Percentiles rank a stretch among this genome's conserved stretches.
Conservation (phyloP, 331 rosid genomes). For the Prunus yedoensis region DNA sequence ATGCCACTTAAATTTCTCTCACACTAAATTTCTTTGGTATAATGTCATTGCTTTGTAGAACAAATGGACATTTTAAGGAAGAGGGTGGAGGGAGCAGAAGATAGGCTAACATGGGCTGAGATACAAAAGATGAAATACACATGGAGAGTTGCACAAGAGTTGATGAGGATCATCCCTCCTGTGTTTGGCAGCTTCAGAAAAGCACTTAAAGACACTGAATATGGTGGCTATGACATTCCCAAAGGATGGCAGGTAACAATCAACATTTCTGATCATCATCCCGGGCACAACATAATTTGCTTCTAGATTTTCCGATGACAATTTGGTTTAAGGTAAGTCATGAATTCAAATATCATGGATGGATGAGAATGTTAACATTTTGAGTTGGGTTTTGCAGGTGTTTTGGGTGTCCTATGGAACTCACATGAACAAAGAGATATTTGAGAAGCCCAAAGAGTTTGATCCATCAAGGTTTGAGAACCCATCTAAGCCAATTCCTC, state of each 20-base stretch:
- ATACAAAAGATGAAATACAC: slow-evolving; percentile 55
- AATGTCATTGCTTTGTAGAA: slow-evolving; percentile 15
- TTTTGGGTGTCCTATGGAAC: slow-evolving; percentile 46
- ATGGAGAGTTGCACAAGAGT: slow-evolving; percentile 50
- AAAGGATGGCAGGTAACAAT: slow-evolving; percentile 51
- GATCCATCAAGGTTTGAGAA: slow-evolving; percentile 50
- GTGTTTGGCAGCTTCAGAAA: slow-evolving; percentile 46
- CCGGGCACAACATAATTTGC: not conserved
- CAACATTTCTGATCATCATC: not conserved
- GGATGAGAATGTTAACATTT: not conserved
- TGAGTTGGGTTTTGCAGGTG: slow-evolving; percentile 26
- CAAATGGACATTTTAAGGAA: slow-evolving; percentile 43
- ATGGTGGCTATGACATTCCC: slow-evolving; percentile 48
- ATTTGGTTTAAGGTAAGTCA: not conserved
- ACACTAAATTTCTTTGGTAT: not conserved
- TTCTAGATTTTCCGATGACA: not conserved
- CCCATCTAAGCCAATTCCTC: slow-evolving; percentile 42
- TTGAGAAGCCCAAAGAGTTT: slow-evolving; percentile 39
- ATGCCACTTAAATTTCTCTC: not conserved
- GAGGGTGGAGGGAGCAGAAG: slow-evolving; percentile 35
- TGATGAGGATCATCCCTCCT: slow-evolving; percentile 50
- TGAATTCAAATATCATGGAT: not conserved
- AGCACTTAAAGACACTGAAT: slow-evolving; percentile 41
- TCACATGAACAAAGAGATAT: slow-evolving; percentile 37
- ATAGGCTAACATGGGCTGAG: slow-evolving; percentile 47